Base-by-base conservation (phyloP, 257 asterid genomes). In the Rehmannia glutinosa region DNA sequence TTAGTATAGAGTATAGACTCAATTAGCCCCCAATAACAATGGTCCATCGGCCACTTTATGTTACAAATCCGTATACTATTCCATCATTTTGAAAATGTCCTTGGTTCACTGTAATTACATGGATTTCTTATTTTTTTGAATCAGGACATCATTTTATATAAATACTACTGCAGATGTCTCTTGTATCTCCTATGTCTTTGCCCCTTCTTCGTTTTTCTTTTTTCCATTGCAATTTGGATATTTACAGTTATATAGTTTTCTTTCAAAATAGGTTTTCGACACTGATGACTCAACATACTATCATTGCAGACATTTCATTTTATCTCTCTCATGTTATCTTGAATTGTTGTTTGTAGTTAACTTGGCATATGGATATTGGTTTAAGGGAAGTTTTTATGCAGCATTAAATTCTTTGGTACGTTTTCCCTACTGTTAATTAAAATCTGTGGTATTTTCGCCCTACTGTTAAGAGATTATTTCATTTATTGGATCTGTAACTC, bases 361-460 rank as follows among this genome's bases (percentile, higher is more conserved):
- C 85, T 78, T 94, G 95, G 96, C 97, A 24, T 91, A 94, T 78
- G 97, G 97, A 8, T 94, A 71, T 77, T 94, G 97, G 99, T 69
- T 94, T 41, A 83, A 79, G 72, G 79, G 57, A 71, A 79, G 93
- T 67, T 84, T 74, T 62, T 87, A 88, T 78, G 92, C 97, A 11
- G 89, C 96, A 54, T 75, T 94, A 61, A 87, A 81, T 55, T 91
- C 86, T 77, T 67, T 88, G 99, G 97, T 93, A 88, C 17, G 90
- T 82, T 56, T 56, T 19, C 53, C 58, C 15, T 62, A 27, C 46
- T 70, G 35, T 8, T 64, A 43, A 47, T 77, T 85, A 64, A 82
- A 68, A 33, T 87, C 79, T 78, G 85, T 77, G 68, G 59, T 19
- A n/a, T n/a, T n/a, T n/a, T n/a, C n/a, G n/a, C 45, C 61, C 42